Evolutionary conservation across 2,329 filamentous ascomycete genomes (phyloP), one percentile per base, ranked within the genome.

Genomic region (Diplodia scrobiculata): DNA sequence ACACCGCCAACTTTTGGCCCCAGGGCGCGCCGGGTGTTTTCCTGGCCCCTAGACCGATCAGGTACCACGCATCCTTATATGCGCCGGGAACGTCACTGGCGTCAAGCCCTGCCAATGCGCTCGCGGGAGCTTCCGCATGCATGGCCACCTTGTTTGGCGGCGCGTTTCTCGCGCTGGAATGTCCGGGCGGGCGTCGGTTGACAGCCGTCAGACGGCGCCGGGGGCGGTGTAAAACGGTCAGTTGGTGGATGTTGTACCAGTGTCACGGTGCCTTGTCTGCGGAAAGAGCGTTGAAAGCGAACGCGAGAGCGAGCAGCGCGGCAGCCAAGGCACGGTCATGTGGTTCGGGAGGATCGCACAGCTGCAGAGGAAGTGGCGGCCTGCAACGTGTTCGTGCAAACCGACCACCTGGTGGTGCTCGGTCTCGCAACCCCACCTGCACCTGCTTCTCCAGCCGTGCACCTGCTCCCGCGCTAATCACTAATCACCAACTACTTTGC

Each of bases 241-340:
- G 58, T 34, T 17, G 58, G 45, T n/a, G 17, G 17, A 19, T 60
- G 55, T 48, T 48, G 55, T 17, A 19, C 17, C 55, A 4, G 55
- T 60, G 38, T 11, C 55, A 48, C 55, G 55, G n/a, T 13, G 17
- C 54, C 19, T 36, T 13, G 34, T 36, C n/a, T 38, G 32, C 10
- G 9, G 19, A 17, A 45, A 60, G 19, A 48, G 25, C 25, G 41
- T 47, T 60, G 55, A 62, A 62, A 50, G 45, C 58, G 58, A 62
- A 62, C 29, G 27, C 58, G 58, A 62, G 36, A 62, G 11, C 58
- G 58, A 62, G 58, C 58, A 36, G 58, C 32, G 29, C 54, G 54
- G 36, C 21, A 45, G 38, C 2, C 41, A 29, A 48, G 21, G 58
- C 29, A 50, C 58, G 29, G 45, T 62, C 58, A 62, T 62, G 58